Evolutionary conservation across 805 yeast species (phyloP), one percentile per base, ranked within the genome.

Genomic region (Candida gorgasii): DNA sequence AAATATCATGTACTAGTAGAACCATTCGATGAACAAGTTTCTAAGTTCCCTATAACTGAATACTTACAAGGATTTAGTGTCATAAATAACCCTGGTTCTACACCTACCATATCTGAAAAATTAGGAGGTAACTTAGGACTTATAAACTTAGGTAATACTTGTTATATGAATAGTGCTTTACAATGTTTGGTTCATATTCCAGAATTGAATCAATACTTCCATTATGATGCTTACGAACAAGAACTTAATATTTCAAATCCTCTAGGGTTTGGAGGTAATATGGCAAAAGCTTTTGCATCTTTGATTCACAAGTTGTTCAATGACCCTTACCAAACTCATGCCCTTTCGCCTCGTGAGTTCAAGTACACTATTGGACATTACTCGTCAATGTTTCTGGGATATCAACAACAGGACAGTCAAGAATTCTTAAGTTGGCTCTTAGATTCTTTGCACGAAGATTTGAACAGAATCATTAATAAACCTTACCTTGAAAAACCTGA

Each of bases 111-210:
- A n/a, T n/a, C n/a, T n/a, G n/a, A n/a, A n/a, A n/a, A n/a, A n/a
- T n/a, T n/a, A 13, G 97, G 50, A 58, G 97, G 50, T 57, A 70
- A 36, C 61, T 73, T 45, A 84, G 97, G 47, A 50, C 84, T 55
- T 67, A 73, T 60, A 40, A 90, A 88, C 56, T 66, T 89, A 47
- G 97, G 97, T 2, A 90, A 90, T 58, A 83, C 95, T 0, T 90
- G 97, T 61, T 90, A 89, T 61, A 89, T 90, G 97, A 89, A 89
- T 61, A 86, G 95, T 8, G 97, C 97, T 0, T 65, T 92, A 34
- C 98, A 93, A 57, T 92, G 97, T 55, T 65, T 92, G 31, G 76
- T 80, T 0, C 98, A 92, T 57, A 75, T 90, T 9, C 95, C 96
- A 1, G 96, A 89, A 59, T 62, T 93, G 18, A 78, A 83, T 8